Conservation (phyloP, 1,284 basidiomycete species). For the Volvariella surrecta region DNA sequence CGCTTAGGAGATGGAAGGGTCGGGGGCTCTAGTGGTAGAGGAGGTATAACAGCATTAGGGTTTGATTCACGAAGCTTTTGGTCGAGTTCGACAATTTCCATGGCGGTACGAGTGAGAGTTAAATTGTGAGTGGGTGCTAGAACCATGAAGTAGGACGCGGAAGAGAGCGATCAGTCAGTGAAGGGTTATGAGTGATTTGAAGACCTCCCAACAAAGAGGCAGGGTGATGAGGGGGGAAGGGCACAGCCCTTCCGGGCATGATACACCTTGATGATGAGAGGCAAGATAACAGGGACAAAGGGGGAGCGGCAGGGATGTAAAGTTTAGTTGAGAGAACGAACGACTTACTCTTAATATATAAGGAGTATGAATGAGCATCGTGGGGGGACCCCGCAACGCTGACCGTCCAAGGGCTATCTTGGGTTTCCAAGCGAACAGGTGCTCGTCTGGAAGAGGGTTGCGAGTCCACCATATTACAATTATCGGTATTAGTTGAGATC, state of each 20-base stretch:
- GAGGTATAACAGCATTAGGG: constrained; percentile 45
- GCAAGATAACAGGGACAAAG: constrained; percentile 12
- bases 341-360: constrained; percentile 64
- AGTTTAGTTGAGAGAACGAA: constrained; percentile 9
- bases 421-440: constrained; percentile 43
- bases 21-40: constrained; percentile 50
- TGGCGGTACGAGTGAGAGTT: constrained; percentile 69
- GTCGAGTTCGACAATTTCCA: constrained; percentile 72
- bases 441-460: constrained; percentile 22
- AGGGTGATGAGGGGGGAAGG: constrained; percentile 1
- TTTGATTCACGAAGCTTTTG: constrained; percentile 58
- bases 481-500: not conserved
- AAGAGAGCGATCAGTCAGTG: not conserved
- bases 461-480: constrained; percentile 15
- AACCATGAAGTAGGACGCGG: constrained; percentile 1
- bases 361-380: constrained; percentile 49
- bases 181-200: constrained; percentile 3
- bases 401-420: constrained; percentile 68
- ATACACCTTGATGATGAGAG: no score
- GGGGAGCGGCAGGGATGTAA: constrained; percentile 11
- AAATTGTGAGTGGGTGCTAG: constrained; percentile 79
- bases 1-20: constrained; percentile 50
- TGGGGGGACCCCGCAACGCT: constrained; percentile 65
- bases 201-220: not conserved
- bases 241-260: constrained; percentile 4